Conservation (phyloP, 2,329 filamentous ascomycete genomes). For the Neurospora sp. region DNA sequence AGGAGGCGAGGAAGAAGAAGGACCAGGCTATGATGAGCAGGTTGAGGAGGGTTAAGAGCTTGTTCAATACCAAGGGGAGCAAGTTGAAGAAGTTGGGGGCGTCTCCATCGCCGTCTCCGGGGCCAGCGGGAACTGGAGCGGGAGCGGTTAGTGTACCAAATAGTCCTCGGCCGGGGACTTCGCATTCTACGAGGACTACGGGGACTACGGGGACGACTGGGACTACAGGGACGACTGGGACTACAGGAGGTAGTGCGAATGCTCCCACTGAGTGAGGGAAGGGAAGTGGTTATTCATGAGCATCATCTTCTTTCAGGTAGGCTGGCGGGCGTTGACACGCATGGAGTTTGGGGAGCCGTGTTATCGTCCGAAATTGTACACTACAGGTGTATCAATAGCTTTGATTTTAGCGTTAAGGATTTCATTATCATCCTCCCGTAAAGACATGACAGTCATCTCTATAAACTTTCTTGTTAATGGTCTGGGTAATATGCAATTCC, state of each 20-base stretch:
- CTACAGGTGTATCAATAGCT: not conserved
- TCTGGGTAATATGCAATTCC: not conserved
- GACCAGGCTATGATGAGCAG: conserved; percentile 68
- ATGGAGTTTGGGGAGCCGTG: not conserved
- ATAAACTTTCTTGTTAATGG: not conserved
- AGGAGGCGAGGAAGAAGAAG: conserved; percentile 43
- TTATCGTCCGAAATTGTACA: not conserved
- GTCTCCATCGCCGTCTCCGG: not conserved
- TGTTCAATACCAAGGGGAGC: conserved; percentile 56
- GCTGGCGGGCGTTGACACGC: not conserved
- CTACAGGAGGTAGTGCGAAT: not conserved
- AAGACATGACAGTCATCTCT: not conserved
- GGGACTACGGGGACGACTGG: not conserved
- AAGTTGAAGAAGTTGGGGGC: conserved; percentile 29
- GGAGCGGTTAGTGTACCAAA: not conserved
- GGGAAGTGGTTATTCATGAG: not conserved
- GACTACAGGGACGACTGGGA: not conserved
- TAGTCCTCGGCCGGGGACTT: conserved; percentile 16
- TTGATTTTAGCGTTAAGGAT: not conserved
- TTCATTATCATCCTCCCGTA: not conserved
- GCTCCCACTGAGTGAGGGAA: not conserved
- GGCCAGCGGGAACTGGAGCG: not conserved
- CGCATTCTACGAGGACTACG: conserved; percentile 10
- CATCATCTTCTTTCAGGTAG: not conserved
- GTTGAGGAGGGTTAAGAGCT: conserved; percentile 58